Conservation (phyloP, 2,329 filamentous ascomycete species). For the Pestalotiopsis sp. region DNA sequence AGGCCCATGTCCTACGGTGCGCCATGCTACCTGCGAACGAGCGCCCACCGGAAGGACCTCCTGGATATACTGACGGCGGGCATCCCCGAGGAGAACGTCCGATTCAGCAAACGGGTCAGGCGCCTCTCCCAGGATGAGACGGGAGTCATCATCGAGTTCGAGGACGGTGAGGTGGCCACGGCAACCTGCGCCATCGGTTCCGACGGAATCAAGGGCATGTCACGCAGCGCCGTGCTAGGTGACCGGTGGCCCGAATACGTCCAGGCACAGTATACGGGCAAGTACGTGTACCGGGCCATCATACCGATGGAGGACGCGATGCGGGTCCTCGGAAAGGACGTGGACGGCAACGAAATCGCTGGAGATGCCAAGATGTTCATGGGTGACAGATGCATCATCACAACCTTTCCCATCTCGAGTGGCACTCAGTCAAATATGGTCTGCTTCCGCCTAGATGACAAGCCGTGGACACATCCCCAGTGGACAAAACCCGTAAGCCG, state of each 20-base stretch:
- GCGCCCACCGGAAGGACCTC: constrained; percentile 40
- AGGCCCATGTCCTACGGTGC: constrained; percentile 35
- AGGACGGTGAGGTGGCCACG: constrained; percentile 20
- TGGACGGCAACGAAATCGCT: constrained; percentile 14
- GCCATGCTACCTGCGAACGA: constrained; percentile 35
- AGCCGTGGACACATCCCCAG: constrained; percentile 21
- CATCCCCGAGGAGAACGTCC: constrained; percentile 24
- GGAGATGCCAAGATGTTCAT: constrained; percentile 29
- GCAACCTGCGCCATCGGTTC: constrained; percentile 24
- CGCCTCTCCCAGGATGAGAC: constrained; percentile 21
- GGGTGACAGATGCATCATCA: constrained; percentile 19
- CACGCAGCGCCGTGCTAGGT: constrained; percentile 23
- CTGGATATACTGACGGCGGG: constrained; percentile 39
- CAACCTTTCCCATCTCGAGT: constrained; percentile 25
- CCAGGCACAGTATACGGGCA: constrained; percentile 24
- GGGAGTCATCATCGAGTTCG: constrained; percentile 22
- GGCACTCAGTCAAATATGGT: constrained; percentile 24
- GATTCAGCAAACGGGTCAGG: constrained; percentile 24
- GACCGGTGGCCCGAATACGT: constrained; percentile 24
- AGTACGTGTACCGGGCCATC: constrained; percentile 29
- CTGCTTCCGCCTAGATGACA: constrained; percentile 19
- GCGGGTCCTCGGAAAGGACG: constrained; percentile 23
- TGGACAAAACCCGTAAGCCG: constrained; percentile 19
- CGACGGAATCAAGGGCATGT: constrained; percentile 27
- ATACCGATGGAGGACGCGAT: constrained; percentile 27